Conservation (phyloP, 768 basidiomycete genomes). For the Gloeostereum incarnatum region DNA sequence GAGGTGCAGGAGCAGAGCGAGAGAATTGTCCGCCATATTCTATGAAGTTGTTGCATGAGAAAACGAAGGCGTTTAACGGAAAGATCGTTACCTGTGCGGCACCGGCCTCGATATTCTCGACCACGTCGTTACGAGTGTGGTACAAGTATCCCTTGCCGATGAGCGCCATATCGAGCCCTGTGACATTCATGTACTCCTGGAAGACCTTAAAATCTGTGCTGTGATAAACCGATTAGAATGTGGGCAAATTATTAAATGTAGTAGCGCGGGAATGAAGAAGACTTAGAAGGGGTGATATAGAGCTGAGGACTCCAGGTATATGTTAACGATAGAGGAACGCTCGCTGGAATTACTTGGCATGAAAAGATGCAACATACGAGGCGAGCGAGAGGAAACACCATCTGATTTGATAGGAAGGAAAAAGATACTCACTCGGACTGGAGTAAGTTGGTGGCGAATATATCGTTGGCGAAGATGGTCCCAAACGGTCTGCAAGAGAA, state of each 20-base stretch:
- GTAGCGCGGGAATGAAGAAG: too few species aligned
- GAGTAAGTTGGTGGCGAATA: slow-evolving; percentile 87
- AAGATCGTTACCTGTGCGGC: slow-evolving; percentile 44
- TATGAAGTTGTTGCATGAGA: slow-evolving; percentile 21
- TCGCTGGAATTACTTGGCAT: too few species aligned
- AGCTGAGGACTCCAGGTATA: too few species aligned
- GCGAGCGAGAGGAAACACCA: too few species aligned
- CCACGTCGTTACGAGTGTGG: slow-evolving; percentile 84
- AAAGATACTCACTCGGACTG: slow-evolving; percentile 61
- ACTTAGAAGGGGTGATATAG: too few species aligned
- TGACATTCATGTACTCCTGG: slow-evolving; percentile 80
- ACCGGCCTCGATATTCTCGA: slow-evolving; percentile 78
- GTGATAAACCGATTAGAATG: too few species aligned
- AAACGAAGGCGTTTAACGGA: slow-evolving; percentile 1
- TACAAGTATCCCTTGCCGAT: slow-evolving; percentile 91
- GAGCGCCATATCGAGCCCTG: slow-evolving; percentile 89
- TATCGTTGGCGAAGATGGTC: slow-evolving; percentile 82
- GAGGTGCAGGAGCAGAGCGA: slow-evolving; percentile 70
- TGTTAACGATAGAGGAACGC: too few species aligned
- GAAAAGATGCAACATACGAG: too few species aligned
- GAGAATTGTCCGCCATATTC: slow-evolving; percentile 86
- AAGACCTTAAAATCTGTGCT: slow-evolving; percentile 97
- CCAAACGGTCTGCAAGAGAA: slow-evolving; percentile 64
- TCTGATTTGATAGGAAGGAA: too few species aligned
- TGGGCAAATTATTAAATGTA: too few species aligned